Evolutionary conservation across 257 asterid species (phyloP).

Genomic region (Solanum habrochaites): DNA sequence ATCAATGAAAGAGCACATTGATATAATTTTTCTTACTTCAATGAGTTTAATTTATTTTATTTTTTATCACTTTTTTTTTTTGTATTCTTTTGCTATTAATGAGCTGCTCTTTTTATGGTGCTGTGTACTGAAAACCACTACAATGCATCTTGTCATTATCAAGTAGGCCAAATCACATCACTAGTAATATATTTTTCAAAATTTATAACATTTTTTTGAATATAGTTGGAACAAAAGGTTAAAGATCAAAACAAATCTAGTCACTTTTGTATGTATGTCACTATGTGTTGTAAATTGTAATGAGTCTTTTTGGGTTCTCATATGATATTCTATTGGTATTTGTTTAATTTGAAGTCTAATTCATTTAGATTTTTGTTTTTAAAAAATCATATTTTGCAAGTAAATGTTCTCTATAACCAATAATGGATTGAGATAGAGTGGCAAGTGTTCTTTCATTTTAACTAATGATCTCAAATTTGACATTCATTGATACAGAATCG

Average conservation of each 20-base stretch:
- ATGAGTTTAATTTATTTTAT: not conserved
- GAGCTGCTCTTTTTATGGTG: not conserved
- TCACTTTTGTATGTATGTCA: not conserved
- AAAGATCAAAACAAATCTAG: not conserved
- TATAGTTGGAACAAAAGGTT: not conserved
- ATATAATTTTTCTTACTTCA: not conserved
- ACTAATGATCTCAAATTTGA: too few relatives aligned
- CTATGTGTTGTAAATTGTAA: not conserved
- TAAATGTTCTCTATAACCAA: too few relatives aligned
- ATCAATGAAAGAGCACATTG: not conserved
- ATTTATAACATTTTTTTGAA: not conserved
- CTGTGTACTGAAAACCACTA: not conserved
- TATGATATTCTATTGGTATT: not conserved
- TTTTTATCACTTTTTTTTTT: not conserved
- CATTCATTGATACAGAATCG: accelerated
- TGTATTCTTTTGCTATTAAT: not conserved
- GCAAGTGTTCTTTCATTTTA: accelerated
- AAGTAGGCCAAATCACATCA: not conserved
- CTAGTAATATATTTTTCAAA: not conserved
- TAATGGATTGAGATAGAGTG: too few relatives aligned
- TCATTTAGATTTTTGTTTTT: too few relatives aligned
- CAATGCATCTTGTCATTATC: not conserved
- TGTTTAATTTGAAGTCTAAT: too few relatives aligned
- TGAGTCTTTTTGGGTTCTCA: not conserved
- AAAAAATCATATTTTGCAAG: too few relatives aligned